A percentile compares a stretch with the other conserved stretches of the same genome.
These are phyloP conservation scores for Talaromyces sp. DNA, from an alignment of 2,329 filamentous ascomycete genomes.

Conservation along the genomic window DNA sequence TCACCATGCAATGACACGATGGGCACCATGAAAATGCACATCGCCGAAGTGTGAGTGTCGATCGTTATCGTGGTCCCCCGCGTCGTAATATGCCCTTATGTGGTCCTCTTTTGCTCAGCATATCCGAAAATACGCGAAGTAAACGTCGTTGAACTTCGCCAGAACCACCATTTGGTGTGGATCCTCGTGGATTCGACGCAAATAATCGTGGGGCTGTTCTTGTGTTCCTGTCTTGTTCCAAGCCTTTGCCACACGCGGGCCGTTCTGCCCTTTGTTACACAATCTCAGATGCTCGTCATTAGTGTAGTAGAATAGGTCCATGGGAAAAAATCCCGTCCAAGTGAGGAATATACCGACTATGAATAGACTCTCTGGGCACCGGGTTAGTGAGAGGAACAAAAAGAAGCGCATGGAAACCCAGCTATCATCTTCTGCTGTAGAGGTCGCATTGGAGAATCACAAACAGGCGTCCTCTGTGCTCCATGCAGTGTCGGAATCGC, in stretches of 20 bases:
- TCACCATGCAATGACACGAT: conserved; percentile 55
- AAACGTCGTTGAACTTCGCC: conserved; percentile 9
- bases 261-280: conserved; percentile 13
- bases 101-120: conserved; percentile 46
- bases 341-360: conserved; percentile 13
- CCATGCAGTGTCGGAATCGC: conserved; percentile 15
- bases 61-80: conserved; percentile 53
- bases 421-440: conserved; percentile 12
- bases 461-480: background rate
- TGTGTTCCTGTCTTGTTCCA: conserved; percentile 13
- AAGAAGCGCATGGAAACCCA: conserved; percentile 10
- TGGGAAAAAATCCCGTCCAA: conserved; percentile 11
- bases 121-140: conserved; percentile 7
- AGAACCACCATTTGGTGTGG: conserved; percentile 10
- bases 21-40: conserved; percentile 46
- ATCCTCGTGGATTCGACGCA: conserved; percentile 10
- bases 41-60: conserved; percentile 42
- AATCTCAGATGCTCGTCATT: conserved; percentile 10
- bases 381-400: conserved; percentile 10
- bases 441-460: conserved; percentile 7
- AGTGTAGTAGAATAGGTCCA: conserved; percentile 9
- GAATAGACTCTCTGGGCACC: conserved; percentile 8
- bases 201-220: conserved; percentile 12
- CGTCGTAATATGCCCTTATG: conserved; percentile 53
- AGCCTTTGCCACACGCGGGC: conserved; percentile 12